Evolutionary conservation across 352 stramenopile genomes (phyloP), one percentile per base, ranked within the genome.

Genomic region (Globisporangium iwayamae): DNA sequence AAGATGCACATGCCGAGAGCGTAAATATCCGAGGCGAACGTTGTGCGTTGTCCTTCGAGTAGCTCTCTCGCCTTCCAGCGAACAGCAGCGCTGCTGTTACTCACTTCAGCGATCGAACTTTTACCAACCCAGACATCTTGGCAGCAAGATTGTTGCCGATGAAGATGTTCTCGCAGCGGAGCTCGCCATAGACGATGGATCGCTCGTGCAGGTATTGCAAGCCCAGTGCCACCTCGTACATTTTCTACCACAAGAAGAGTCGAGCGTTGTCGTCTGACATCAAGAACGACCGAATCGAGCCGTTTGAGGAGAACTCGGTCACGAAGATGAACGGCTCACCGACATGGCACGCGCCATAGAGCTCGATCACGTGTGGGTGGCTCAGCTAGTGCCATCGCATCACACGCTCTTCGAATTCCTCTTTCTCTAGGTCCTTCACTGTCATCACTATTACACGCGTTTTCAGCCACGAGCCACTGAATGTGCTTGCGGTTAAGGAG

Each of bases 141-240:
- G 28, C 28, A 14, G 28, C 25, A 7, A 56, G 25, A 36, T 39
- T 28, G 13, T 25, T 36, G 2, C 14, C 28, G 14, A 56, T 39
- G 5, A 56, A 2, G 22, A 56, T 56, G 25, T 25, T 56, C 30
- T 56, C 50, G 25, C 50, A 56, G n/a, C 50, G 50, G 13, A 56
- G 28, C 14, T 56, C 28, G 5, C 50, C 28, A 9, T 39, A 16
- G 13, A 56, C 2, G 28, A 56, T 56, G 7, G 28, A 16, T 13
- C 28, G 28, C 50, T 56, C 25, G 7, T 39, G 50, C 1, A 56
- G 14, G 14, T 56, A 56, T 1, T 56, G 50, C 14, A 56, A 20
- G 11, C 50, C 28, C 28, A 55, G 14, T 2, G 25, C 48, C 4
- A 2, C 48, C 18, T 55, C 25, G 48, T 39, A 11, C 25, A 55